Percentiles rank a stretch among this genome's conserved stretches.
phyloP scores from a whole-genome alignment of 192 early-diverging fungal species.

The Backusella macrospora region DNA sequence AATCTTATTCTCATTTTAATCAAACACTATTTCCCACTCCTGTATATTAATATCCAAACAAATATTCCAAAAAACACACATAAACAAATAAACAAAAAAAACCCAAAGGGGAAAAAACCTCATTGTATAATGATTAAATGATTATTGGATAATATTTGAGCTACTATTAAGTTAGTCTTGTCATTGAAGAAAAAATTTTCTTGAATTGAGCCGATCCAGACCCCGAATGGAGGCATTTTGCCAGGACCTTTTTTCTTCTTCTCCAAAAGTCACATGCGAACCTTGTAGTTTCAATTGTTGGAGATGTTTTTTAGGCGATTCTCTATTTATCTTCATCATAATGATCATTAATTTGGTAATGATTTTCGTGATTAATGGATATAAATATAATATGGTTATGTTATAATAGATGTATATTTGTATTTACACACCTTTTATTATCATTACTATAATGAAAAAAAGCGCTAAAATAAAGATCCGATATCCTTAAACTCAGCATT shows the following conservation, averaged over 20 bases:
- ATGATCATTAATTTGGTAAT: not conserved
- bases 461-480: not conserved
- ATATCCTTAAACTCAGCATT: not conserved
- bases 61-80: not conserved
- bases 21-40: not conserved
- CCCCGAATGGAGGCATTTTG: not conserved
- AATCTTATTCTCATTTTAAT: constrained; percentile 6
- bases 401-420: not conserved
- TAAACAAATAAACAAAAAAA: not conserved
- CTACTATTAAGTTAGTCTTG: not conserved
- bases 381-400: not conserved
- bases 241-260: not conserved
- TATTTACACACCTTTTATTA: not conserved
- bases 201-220: not conserved
- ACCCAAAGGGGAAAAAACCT: not conserved
- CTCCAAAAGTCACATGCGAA: constrained; percentile 4
- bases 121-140: constrained; percentile 1
- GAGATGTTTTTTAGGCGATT: not conserved
- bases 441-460: not conserved
- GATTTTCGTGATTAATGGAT: not conserved
- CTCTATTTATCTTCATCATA: no score
- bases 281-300: not conserved
- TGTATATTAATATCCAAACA: not conserved
- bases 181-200: not conserved
- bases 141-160: not conserved